Base-by-base conservation (phyloP, 108 stramenopile species). In the Discostella stelligeroides region DNA sequence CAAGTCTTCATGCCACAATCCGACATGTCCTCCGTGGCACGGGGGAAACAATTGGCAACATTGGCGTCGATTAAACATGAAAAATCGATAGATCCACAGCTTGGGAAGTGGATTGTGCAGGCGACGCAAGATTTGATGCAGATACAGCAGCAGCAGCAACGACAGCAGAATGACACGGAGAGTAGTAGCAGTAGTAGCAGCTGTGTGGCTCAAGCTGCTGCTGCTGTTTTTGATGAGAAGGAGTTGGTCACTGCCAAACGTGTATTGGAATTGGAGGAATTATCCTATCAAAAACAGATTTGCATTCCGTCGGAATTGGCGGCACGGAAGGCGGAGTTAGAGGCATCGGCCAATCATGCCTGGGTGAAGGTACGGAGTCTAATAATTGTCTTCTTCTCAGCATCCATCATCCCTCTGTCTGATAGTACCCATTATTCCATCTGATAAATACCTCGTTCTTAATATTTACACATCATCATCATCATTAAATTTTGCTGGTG, bases 61-160 rank as follows among this genome's bases (percentile, higher is more conserved):
- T 58, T 94, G 67, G 92, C 92, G 27, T 70, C 70, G 10, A 75
- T 94, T 24, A 60, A 88, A 1, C 90, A 94, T 48, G 84, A 88
- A 60, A 83, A 82, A 46, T 39, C 71, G 0, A 94, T 88, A 40
- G 76, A 83, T 74, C 72, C 76, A 1, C 47, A 55, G 39, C 62
- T 94, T 17, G 50, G 70, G 17, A 39, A 66, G 14, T 61, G 86
- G 2, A 63, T 92, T 20, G 72, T 78, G 5, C 15, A 49, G 27
- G 66, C 79, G 27, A 63, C 61, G 4, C 12, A 20, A 4, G 75
- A 81, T 59, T 55, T 77, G 53, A 43, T 65, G 2, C 55, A 63
- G 7, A 18, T 82, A 46, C 5, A 39, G 14, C 6, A 6, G 7
- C 29, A 23, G 17, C 18, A 18, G 21, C 65, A 4, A 38, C 21